Evolutionary conservation across 805 yeast genomes (phyloP), one percentile per base, ranked within the genome.

Genomic region (Nakazawaea ishiwadae): DNA sequence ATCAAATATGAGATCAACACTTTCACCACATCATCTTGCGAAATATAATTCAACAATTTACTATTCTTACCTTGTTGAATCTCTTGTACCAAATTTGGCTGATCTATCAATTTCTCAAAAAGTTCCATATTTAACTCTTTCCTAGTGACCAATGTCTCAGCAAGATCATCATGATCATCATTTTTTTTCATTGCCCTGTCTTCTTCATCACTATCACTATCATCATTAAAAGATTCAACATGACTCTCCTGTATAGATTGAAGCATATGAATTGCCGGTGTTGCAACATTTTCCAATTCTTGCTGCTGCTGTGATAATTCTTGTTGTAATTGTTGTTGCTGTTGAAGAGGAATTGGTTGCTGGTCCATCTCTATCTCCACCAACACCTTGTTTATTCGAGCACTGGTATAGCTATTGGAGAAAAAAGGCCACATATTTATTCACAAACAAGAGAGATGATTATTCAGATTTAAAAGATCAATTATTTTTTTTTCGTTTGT

Each of bases 371-470:
- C 68, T 12, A 63, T 63, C 45, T 63, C 66, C n/a, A 56, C 55
- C 31, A 63, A 49, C 16, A 63, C 60, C 48, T 53, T 56, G 46
- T 62, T 59, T 28, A 63, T 63, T 16, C 58, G 52, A 17, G 64
- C 67, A 51, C 62, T 63, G 19, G 66, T 60, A 24, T 61, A 58
- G 5, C 66, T 56, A 18, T 56, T 49, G 45, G 63, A 61, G 52
- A 62, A 63, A 46, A 63, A 63, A 6, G 68, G 67, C 68, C 68
- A 63, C 40, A 63, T 62, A 38, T 15, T 14, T 14, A 12, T n/a
- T n/a, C n/a, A n/a, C n/a, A n/a, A n/a, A n/a, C n/a, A n/a, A n/a
- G n/a, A n/a, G n/a, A n/a, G n/a, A n/a, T 23, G 26, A 23, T 23
- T 23, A 23, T 23, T 10, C n/a, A n/a, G n/a, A n/a, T n/a, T n/a